Base-by-base conservation (phyloP, 2,329 filamentous ascomycete genomes). In the Fusarium chaquense region DNA sequence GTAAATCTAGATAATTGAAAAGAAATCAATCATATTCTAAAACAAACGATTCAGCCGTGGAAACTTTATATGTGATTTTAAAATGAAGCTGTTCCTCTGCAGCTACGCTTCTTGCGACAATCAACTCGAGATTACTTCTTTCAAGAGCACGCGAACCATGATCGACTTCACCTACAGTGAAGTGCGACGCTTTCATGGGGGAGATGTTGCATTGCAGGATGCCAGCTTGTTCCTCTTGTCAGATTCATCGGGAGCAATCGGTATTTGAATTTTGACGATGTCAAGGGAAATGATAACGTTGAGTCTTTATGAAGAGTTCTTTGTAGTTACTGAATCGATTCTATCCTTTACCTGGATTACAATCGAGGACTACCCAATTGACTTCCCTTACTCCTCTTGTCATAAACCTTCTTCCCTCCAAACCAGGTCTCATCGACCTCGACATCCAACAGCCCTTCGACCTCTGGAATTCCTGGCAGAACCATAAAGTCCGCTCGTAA, bases 401-500 rank as follows among this genome's bases (percentile, higher is more conserved):
- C 30, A 13, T 65, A 65, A 4, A 65, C 60, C 8, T 26, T 60
- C 5, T 24, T 5, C 2, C 62, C 62, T 0, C 61, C 61, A 30
- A 49, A 60, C 70, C 71, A 73, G 1, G 68, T 73, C 30, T 73
- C 58, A 4, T 66, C 52, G 11, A 73, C 59, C 12, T 47, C 28
- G 1, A 58, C 47, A 15, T 69, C 40, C 3, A 73, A 28, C 13
- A 73, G 13, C 2, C 40, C 43, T 6, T 67, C 54, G 0, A 65
- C 55, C 11, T 2, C 11, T 10, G n/a, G 40, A 12, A 55, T 41
- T 6, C 15, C 13, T 1, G 54, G 40, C 8, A 72, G 3, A 2
- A 81, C 74, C 6, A 86, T 84, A 56, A 90, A 87, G 69, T 91
- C 88, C 0, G 89, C 89, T 67, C 83, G 79, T 73, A 84, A 79